Percentiles rank a stretch among this genome's conserved stretches.
Evolutionary conservation across 148 eudicot species (phyloP).

Genomic region (Polygonum aviculare): DNA sequence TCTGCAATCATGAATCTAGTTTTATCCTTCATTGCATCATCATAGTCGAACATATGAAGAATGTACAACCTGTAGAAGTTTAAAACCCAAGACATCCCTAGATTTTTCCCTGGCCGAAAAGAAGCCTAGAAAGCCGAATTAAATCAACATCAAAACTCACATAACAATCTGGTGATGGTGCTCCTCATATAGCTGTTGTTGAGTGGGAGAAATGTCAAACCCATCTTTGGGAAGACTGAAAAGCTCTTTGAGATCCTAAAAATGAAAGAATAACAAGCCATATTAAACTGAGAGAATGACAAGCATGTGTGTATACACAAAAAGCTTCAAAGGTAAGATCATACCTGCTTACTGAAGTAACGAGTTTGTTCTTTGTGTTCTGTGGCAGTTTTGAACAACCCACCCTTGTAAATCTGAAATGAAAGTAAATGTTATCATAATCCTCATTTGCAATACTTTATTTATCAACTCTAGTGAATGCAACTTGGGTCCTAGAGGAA

Average conservation of each 20-base stretch:
- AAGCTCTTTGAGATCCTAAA: constrained; percentile 82
- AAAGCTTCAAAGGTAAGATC: constrained; percentile 6
- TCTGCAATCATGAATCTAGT: neutral
- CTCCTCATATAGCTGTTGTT: constrained; percentile 80
- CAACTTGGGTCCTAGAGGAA: neutral
- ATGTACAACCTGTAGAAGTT: neutral
- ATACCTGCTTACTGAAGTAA: constrained; percentile 87
- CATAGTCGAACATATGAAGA: neutral
- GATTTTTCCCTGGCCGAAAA: neutral
- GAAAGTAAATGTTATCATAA: constrained; percentile 3
- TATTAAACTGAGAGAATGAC: neutral
- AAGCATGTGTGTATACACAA: neutral
- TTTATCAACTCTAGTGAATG: neutral
- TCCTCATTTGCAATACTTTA: neutral
- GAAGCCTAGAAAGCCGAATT: neutral
- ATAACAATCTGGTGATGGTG: constrained; percentile 60
- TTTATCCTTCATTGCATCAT: neutral
- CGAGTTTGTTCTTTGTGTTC: constrained; percentile 99
- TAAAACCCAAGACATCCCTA: too few species aligned
- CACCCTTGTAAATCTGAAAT: constrained; percentile 83
- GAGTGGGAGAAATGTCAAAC: constrained; percentile 85
- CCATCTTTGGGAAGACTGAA: constrained; percentile 89
- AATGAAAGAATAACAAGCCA: constrained; percentile 10
- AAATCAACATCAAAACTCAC: constrained; percentile 17
- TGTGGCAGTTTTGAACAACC: constrained; percentile 95